Conservation (phyloP, 2,329 filamentous ascomycete genomes). For the Fusarium odoratissimum region DNA sequence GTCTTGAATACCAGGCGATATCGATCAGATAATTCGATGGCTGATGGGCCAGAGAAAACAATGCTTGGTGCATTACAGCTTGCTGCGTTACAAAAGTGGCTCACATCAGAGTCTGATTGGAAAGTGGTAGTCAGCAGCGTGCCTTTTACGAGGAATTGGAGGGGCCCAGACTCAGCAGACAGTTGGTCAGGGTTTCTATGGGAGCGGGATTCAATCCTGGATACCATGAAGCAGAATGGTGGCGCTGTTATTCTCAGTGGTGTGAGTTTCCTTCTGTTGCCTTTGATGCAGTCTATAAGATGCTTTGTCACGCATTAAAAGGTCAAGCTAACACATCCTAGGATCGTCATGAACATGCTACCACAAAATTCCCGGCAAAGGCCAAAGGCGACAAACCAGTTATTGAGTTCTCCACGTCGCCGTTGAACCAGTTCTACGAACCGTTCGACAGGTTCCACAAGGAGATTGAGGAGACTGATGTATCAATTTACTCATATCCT, state of each 20-base stretch:
- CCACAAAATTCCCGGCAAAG: not conserved
- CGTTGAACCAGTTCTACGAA: not conserved
- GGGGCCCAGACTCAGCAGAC: not conserved
- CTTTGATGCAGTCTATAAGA: too few species aligned
- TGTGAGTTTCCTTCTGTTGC: not conserved
- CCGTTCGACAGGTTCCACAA: not conserved
- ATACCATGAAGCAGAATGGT: not conserved
- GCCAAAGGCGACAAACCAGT: not conserved
- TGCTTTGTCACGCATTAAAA: fast-evolving
- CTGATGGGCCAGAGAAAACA: not conserved
- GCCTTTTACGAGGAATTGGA: not conserved
- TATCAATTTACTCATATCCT: not conserved
- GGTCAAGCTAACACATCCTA: not conserved
- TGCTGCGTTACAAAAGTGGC: not conserved
- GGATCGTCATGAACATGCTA: not conserved
- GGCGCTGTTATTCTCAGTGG: not conserved
- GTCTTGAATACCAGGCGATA: not conserved
- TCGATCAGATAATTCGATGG: not conserved
- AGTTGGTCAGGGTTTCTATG: not conserved
- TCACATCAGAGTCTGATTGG: not conserved
- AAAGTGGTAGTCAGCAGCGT: not conserved
- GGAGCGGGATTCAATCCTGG: not conserved
- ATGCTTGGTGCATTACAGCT: not conserved
- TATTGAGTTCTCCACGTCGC: not conserved
- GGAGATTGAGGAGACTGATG: not conserved